Base-by-base conservation (phyloP, 805 yeast genomes). In the Kregervanrija fluxuum region DNA sequence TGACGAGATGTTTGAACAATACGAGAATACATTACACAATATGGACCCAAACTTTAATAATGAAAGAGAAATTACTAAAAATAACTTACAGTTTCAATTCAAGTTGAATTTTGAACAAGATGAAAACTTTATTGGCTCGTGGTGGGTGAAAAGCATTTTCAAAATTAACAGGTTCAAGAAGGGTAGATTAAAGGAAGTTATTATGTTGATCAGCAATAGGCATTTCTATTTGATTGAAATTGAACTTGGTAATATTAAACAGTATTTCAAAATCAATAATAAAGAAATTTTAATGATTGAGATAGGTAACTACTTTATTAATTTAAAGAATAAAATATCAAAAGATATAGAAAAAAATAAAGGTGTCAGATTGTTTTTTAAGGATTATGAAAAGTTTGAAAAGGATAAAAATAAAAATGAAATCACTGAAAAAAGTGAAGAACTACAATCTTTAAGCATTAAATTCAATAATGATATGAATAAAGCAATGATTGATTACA, bases 1-100 rank as follows among this genome's bases (percentile, higher is more conserved):
- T 2, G 49, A 50, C 15, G 57, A 60, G 11, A 60, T 63, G 5
- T 69, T 72, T 53, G 68, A 66, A 42, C 69, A 66, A 43, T 72
- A 68, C 53, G 74, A 70, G 45, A 57, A 67, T 1, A 55, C 61
- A 1, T 51, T 71, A 40, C 38, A 50, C 10, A 64, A 61, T 48
- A 48, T 62, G 37, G 66, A 58, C 42, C 61, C 64, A 1, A 51
- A 53, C 33, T 45, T 59, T 11, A 14, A 37, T 5, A 48, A 51
- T 13, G 54, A 57, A 35, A 40, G 31, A 9, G 51, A 52, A 15
- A 40, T 50, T 11, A 48, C 47, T 34, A 37, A 37, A 28, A 41
- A 52, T 35, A 38, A 59, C 9, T 55, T 61, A 8, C 39, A 46
- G 3, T 47, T 37, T 12, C 37, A 38, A 14, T 12, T 17, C 12